phyloP scores from a whole-genome alignment of 768 basidiomycete species.

The Suillus bovinus region DNA sequence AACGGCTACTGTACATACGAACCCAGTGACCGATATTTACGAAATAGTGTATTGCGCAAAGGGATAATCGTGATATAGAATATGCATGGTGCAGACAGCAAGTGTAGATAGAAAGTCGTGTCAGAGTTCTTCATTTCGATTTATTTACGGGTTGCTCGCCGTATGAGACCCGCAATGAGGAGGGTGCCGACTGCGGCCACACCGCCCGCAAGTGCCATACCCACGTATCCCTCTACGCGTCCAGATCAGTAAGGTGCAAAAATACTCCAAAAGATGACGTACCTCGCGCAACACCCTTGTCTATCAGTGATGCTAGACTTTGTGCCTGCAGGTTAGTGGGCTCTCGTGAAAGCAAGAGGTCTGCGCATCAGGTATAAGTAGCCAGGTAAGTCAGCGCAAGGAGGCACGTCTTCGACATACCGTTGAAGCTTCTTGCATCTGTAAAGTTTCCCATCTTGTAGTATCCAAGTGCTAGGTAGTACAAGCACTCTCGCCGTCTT shows the following conservation, averaged over 20 bases:
- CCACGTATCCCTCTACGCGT: slow-evolving; percentile 90
- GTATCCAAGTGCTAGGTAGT: slow-evolving; percentile 94
- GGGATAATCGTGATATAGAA: slow-evolving; percentile 22
- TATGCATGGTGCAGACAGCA: slow-evolving; percentile 22
- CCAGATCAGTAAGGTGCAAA: slow-evolving; percentile 1
- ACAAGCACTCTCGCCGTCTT: slow-evolving; percentile 90
- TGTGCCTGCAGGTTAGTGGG: slow-evolving; percentile 92
- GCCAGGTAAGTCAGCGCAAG: neutral
- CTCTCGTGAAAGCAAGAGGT: slow-evolving; percentile 85
- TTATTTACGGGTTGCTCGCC: slow-evolving; percentile 68
- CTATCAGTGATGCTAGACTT: slow-evolving; percentile 83
- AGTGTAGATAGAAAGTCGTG: slow-evolving; percentile 19
- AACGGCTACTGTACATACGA: slow-evolving; percentile 8
- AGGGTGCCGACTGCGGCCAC: slow-evolving; percentile 83
- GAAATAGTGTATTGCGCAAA: slow-evolving; percentile 15
- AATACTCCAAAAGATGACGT: slow-evolving; percentile 18
- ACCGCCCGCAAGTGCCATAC: slow-evolving; percentile 94
- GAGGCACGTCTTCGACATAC: slow-evolving; percentile 45
- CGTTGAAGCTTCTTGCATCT: slow-evolving; percentile 90
- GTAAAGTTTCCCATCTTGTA: slow-evolving; percentile 97
- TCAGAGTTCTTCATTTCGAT: slow-evolving; percentile 16
- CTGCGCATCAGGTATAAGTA: slow-evolving; percentile 40
- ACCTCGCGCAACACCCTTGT: slow-evolving; percentile 84
- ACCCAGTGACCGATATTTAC: slow-evolving; percentile 14
- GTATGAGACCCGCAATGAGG: slow-evolving; percentile 73